phyloP scores from a whole-genome alignment of 345 rosid genomes.

The Gossypium ekmanianum region DNA sequence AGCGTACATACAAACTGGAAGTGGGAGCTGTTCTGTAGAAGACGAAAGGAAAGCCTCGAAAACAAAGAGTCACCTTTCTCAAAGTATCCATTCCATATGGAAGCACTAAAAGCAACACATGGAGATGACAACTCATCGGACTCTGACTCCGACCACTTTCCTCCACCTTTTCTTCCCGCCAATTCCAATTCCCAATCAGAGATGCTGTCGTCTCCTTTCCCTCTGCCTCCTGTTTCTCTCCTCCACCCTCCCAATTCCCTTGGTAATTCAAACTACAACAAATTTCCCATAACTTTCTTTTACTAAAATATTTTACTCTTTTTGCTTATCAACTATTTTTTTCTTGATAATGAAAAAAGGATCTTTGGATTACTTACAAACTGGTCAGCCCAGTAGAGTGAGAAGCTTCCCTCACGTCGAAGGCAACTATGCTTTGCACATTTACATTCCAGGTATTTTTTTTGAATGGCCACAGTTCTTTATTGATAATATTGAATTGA shows the following conservation, averaged over 20 bases:
- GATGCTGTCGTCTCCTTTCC: slow-evolving; percentile 29
- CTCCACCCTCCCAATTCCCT: slow-evolving; percentile 52
- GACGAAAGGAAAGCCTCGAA: too few relatives aligned
- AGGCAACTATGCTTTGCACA: slow-evolving; percentile 85
- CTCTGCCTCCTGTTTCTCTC: slow-evolving; percentile 81
- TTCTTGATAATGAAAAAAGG: slow-evolving; percentile 24
- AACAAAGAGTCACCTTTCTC: too few relatives aligned
- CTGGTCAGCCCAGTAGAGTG: slow-evolving; percentile 46
- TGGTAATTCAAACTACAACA: slow-evolving; percentile 29
- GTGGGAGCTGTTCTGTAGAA: too few relatives aligned
- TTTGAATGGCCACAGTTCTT: background rate
- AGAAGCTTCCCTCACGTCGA: slow-evolving; percentile 83
- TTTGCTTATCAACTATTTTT: slow-evolving; percentile 21
- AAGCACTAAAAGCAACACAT: slow-evolving; percentile 62
- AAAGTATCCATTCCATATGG: slow-evolving; percentile 28
- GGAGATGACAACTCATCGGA: slow-evolving; percentile 60
- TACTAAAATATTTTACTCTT: too few relatives aligned
- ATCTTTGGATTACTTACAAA: slow-evolving; percentile 29
- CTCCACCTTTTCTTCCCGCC: slow-evolving; percentile 1
- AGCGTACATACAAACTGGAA: too few relatives aligned
- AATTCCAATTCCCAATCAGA: slow-evolving; percentile 10
- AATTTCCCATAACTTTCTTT: background rate
- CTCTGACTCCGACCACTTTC: slow-evolving; percentile 30
- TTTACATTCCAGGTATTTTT: slow-evolving; percentile 73
- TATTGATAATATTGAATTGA: background rate